Evolutionary conservation across 2,329 filamentous ascomycete species (phyloP), one percentile per base, ranked within the genome.

Genomic region (Cytospora schulzeri): DNA sequence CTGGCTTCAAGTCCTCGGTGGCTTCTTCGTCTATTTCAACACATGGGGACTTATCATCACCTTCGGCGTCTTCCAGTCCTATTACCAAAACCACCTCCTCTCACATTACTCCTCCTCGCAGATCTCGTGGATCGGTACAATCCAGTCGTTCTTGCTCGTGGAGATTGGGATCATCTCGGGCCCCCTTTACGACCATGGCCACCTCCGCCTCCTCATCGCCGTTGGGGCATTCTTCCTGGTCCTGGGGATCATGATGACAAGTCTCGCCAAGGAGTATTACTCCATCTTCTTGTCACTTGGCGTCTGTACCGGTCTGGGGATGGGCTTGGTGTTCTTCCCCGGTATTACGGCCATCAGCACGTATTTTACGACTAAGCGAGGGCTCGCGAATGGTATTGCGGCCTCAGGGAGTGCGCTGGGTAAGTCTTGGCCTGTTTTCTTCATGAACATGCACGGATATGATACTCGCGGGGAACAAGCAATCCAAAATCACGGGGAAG

Each of bases 61-160:
- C 14, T 87, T 85, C 65, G 82, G 83, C 5, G 79, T 83, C 1
- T 87, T 83, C 68, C 83, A 87, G 68, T 80, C 80, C 3, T 85
- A 85, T 73, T 87, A 87, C 68, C 70, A 76, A 59, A 76, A 73
- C 51, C 71, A 78, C 68, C 67, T 75, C 55, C 63, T 83, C 70
- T 62, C 70, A 64, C 54, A 70, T 17, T 72, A 51, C 57, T 70
- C 64, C 58, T 72, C 65, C 56, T 75, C 77, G 1, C 66, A 69
- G 29, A 79, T 81, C 8, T 75, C 80, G 8, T 81, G 74, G 75
- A 80, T 84, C n/a, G 81, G 81, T 15, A 78, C 80, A 4, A 69
- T 82, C 4, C 81, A 84, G 62, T 75, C 74, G 0, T 81, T 79
- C 54, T 71, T 85, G 8, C 74, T 85, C 45, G 71, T 80, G 35